Conservation (phyloP, 257 asterid species). For the Lithospermum erythrorhizon region DNA sequence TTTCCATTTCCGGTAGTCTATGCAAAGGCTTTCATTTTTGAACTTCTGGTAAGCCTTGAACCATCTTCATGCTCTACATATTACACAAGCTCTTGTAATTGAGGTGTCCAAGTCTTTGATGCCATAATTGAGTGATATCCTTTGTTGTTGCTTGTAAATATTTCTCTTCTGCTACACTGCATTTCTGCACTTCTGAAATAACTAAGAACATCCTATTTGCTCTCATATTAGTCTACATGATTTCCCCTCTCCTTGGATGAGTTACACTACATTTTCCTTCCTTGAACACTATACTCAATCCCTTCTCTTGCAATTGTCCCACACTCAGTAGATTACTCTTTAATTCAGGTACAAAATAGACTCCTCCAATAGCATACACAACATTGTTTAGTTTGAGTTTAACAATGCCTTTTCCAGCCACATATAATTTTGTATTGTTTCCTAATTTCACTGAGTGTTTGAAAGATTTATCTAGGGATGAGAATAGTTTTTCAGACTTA, state of each 20-base stretch:
- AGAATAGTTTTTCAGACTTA: background rate
- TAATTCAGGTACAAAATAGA: background rate
- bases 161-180: no score
- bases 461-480: background rate
- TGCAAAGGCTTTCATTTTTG: background rate
- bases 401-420: background rate
- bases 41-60: no score
- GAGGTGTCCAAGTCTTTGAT: background rate
- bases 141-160: background rate
- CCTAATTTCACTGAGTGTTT: conserved; percentile 1
- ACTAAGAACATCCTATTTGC: background rate
- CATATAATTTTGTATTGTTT: background rate
- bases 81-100: no score
- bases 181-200: background rate
- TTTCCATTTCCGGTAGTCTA: background rate
- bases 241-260: conserved; percentile 1
- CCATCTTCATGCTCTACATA: no score
- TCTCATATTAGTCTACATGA: background rate
- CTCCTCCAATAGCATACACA: background rate
- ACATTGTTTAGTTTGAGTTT: no score
- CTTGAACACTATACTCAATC: background rate
- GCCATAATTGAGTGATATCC: background rate
- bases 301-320: background rate
- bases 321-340: background rate
- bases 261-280: background rate